These are phyloP conservation scores for Capsicum rhomboideum DNA, from an alignment of 257 asterid species.

Conservation along the genomic window DNA sequence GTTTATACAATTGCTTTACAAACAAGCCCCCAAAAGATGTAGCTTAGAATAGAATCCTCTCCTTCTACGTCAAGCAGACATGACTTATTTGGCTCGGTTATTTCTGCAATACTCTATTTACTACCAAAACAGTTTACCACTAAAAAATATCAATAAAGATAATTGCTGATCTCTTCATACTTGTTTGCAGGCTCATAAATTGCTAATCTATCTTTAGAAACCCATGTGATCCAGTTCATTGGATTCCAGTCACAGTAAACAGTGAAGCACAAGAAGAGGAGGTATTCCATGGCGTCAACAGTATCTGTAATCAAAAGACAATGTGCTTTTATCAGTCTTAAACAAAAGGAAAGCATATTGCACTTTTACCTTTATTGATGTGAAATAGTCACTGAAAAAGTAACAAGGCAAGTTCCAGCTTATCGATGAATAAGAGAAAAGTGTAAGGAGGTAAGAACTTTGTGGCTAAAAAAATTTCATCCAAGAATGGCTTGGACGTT, in stretches of 20 bases:
- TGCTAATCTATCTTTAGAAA: too few relatives aligned
- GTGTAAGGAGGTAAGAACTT: background rate
- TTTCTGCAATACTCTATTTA: background rate
- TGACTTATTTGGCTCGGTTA: background rate
- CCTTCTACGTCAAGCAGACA: background rate
- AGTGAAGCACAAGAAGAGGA: background rate
- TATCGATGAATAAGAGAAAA: slow-evolving; percentile 3
- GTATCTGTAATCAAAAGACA: background rate
- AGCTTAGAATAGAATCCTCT: background rate
- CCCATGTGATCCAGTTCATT: too few relatives aligned
- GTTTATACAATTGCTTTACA: background rate
- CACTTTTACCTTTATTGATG: slow-evolving; percentile 1
- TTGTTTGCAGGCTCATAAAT: too few relatives aligned
- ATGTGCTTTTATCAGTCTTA: background rate
- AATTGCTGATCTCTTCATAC: too few relatives aligned
- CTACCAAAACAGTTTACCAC: background rate
- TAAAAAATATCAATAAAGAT: background rate
- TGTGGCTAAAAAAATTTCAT: slow-evolving; percentile 7
- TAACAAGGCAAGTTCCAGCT: slow-evolving; percentile 5
- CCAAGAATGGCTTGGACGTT: background rate
- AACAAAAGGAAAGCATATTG: background rate
- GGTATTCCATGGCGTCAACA: background rate
- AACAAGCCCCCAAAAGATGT: background rate
- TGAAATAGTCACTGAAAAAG: background rate
- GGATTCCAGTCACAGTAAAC: too few relatives aligned